These are phyloP conservation scores for Grigorovia transvaalensis DNA, from an alignment of 805 yeast genomes.

Conservation along the genomic window DNA sequence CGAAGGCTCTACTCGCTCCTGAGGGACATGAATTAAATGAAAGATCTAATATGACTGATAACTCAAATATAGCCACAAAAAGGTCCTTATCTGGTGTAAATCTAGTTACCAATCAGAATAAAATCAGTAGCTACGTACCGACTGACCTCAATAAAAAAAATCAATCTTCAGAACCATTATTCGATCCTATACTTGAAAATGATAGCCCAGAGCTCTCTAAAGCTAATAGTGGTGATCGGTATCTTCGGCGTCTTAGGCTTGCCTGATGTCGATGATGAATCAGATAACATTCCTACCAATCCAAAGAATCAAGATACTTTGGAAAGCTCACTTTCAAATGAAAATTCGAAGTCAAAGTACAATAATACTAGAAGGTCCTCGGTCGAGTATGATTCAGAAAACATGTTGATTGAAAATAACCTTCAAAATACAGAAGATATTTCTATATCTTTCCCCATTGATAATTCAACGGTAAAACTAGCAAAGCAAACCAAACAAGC, in stretches of 20 bases:
- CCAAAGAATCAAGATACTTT: no score
- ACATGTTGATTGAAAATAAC: not conserved
- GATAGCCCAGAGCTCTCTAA: no score
- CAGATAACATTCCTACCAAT: not conserved
- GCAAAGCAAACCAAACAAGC: not conserved
- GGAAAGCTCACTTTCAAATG: no score
- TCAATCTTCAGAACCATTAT: no score
- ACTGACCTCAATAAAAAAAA: no score
- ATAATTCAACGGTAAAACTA: not conserved
- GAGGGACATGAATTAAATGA: not conserved
- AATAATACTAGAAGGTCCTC: no score
- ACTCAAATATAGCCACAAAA: not conserved
- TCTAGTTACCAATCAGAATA: not conserved
- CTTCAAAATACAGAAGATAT: not conserved
- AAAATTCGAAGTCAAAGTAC: no score
- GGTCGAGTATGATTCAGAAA: not conserved
- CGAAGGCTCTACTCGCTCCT: no score
- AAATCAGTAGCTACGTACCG: not conserved
- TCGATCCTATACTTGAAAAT: no score
- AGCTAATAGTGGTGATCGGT: not conserved
- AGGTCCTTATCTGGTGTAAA: slow-evolving; percentile 1
- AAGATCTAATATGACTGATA: not conserved
- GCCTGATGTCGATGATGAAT: slow-evolving; percentile 2
- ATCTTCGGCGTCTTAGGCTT: slow-evolving; percentile 11
- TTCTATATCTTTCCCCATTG: not conserved